A percentile compares a stretch with the other conserved stretches of the same genome.
Evolutionary conservation across 2,329 filamentous ascomycete species (phyloP).

Genomic region (Teratosphaeria zuluensis): DNA sequence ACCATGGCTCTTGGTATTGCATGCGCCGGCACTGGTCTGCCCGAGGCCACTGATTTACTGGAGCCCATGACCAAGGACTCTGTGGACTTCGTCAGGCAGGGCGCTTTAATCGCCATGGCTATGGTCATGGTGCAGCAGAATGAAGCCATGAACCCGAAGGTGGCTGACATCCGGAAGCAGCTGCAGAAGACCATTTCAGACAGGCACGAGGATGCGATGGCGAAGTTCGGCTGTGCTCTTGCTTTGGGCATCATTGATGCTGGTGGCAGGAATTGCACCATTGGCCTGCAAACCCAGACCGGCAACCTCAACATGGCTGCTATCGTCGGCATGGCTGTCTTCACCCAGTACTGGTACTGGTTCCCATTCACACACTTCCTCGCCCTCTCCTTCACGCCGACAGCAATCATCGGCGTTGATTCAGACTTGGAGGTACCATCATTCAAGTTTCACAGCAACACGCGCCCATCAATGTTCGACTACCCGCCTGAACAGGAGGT

Average conservation of each 20-base stretch:
- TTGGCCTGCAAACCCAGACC: slow-evolving; percentile 92
- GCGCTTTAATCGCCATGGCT: slow-evolving; percentile 81
- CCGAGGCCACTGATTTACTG: slow-evolving; percentile 90
- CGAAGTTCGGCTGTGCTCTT: slow-evolving; percentile 91
- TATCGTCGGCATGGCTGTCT: slow-evolving; percentile 95
- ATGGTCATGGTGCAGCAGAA: slow-evolving; percentile 99
- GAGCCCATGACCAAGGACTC: slow-evolving; percentile 99
- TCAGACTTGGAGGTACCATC: slow-evolving; percentile 67
- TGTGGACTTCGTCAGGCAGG: slow-evolving; percentile 95
- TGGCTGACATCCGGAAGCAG: slow-evolving; percentile 79
- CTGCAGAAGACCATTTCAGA: slow-evolving; percentile 90
- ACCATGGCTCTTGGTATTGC: slow-evolving; percentile 98
- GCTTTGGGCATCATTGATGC: slow-evolving; percentile 96
- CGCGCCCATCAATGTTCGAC: slow-evolving; percentile 89
- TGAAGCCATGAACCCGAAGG: slow-evolving; percentile 96
- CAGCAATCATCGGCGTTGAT: slow-evolving; percentile 87
- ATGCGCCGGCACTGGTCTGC: slow-evolving; percentile 88
- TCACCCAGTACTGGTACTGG: slow-evolving; percentile 99
- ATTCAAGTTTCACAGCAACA: slow-evolving; percentile 94
- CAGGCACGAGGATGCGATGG: slow-evolving; percentile 97
- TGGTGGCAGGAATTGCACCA: slow-evolving; percentile 95
- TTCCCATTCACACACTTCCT: slow-evolving; percentile 98
- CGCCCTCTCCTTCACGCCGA: slow-evolving; percentile 91
- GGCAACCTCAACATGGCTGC: slow-evolving; percentile 98
- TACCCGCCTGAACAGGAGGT: slow-evolving; percentile 95